These are phyloP conservation scores for Teunomyces barrocoloradensis DNA, from an alignment of 805 yeast genomes.

Conservation along the genomic window DNA sequence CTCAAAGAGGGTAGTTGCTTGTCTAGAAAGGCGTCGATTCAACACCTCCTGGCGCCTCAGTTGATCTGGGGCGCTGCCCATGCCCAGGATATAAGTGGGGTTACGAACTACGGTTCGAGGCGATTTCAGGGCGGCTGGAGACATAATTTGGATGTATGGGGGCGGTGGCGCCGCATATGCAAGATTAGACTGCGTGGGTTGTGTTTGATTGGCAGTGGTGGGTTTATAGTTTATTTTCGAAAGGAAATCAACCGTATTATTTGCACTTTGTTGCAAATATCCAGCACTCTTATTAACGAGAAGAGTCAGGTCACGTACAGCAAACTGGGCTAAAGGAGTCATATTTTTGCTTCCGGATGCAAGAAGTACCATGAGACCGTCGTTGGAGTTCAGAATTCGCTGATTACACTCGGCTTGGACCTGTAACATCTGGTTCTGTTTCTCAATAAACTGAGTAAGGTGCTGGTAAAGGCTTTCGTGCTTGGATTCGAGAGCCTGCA, in stretches of 20 bases:
- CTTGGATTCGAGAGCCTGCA: slow-evolving; percentile 10
- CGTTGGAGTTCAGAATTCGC: slow-evolving; percentile 13
- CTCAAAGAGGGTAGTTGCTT: slow-evolving; percentile 26
- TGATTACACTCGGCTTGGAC: slow-evolving; percentile 16
- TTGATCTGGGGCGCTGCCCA: slow-evolving; percentile 5
- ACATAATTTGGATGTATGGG: slow-evolving; percentile 1
- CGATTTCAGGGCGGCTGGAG: background rate
- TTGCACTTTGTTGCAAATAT: slow-evolving; percentile 14
- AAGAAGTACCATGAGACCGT: slow-evolving; percentile 12
- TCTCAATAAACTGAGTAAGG: slow-evolving; percentile 13
- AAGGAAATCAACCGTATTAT: slow-evolving; percentile 16
- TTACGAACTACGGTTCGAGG: background rate
- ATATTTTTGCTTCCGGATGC: slow-evolving; percentile 11
- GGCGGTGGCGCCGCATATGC: slow-evolving; percentile 7
- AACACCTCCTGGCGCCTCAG: slow-evolving; percentile 18
- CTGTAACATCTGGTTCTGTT: slow-evolving; percentile 16
- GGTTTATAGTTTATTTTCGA: slow-evolving; percentile 11
- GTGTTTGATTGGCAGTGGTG: slow-evolving; percentile 1
- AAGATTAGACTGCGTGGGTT: slow-evolving; percentile 2
- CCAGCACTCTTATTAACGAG: background rate
- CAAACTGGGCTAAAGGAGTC: slow-evolving; percentile 13
- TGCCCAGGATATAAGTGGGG: background rate
- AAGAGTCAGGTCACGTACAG: slow-evolving; percentile 10
- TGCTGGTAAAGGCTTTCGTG: slow-evolving; percentile 12
- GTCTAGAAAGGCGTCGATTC: slow-evolving; percentile 24